Base-by-base conservation (phyloP, 2,329 filamentous ascomycete species). In the Diaporthe sp. region DNA sequence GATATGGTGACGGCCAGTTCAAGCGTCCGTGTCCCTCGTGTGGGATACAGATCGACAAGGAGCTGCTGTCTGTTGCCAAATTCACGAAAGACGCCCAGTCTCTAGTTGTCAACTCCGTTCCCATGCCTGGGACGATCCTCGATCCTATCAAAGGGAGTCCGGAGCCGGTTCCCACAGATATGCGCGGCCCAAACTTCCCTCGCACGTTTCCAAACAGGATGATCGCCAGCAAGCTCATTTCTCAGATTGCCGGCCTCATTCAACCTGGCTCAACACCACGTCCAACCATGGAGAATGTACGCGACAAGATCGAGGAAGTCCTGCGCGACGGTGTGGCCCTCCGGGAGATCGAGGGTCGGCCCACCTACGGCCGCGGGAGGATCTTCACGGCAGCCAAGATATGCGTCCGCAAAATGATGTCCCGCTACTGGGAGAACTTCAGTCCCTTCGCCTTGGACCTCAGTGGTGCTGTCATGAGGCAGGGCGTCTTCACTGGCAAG, bases 91-190 rank as follows among this genome's bases (percentile, higher is more conserved):
- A 95, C 79, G 82, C 89, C 8, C 81, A 86, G 34, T 79, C 80
- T 0, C 85, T 94, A 0, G 78, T 90, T 4, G 76, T 82, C 4
- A 78, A 86, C 4, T 79, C 86, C 20, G 80, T 84, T 1, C 91
- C 93, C 0, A 90, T 96, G 86, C 91, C 92, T 0, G 93, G 94
- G 1, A 95, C 93, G 0, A 81, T 95, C 6, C 85, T 95, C 10
- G 86, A 90, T 12, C 81, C 87, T 0, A 81, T 83, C 1, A 86
- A 80, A 0, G 94, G 93, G 0, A 82, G 85, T 22, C 90, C 91
- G 0, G 81, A 85, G 42, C 70, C 78, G 2, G 78, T 85, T 2
- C 80, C 79, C 2, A 44, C 76, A 25, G 57, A 73, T 9, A 34
- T 77, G 73, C 37, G 79, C 42, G 63, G 17, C 4, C 22, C 82